These are phyloP conservation scores for Rhynchosporium agropyri DNA, from an alignment of 2,329 filamentous ascomycete genomes.

Conservation along the genomic window DNA sequence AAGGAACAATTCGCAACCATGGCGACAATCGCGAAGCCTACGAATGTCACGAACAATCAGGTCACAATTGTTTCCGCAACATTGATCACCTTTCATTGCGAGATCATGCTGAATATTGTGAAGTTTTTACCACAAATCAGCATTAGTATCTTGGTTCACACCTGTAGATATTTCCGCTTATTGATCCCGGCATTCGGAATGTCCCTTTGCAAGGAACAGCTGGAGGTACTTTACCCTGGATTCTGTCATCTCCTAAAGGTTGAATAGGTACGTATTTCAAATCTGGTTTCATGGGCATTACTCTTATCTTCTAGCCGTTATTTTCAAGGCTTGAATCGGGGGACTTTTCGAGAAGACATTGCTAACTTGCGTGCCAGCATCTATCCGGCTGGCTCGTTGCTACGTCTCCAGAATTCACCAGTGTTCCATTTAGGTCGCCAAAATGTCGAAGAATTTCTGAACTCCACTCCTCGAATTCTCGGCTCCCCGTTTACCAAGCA, in stretches of 20 bases:
- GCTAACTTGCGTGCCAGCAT: not conserved
- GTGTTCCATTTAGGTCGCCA: not conserved
- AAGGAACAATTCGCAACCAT: not conserved
- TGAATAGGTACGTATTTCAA: no score
- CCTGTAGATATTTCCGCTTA: not conserved
- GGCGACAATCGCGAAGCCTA: not conserved
- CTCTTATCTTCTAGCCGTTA: not conserved
- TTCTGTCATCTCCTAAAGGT: no score
- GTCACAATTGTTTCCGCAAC: not conserved
- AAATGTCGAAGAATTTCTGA: not conserved
- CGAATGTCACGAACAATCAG: not conserved
- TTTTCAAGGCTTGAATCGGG: not conserved
- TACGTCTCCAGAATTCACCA: no score
- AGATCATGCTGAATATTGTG: not conserved
- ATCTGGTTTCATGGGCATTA: no score
- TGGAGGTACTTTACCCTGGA: no score
- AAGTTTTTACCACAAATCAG: not conserved
- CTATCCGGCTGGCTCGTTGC: not conserved
- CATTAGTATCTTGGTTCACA: not conserved
- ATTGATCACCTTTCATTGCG: not conserved
- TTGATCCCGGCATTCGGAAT: no score
- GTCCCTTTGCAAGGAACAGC: no score
- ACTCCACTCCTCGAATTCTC: not conserved
- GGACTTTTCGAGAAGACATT: not conserved
- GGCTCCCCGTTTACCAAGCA: not conserved